Conservation (phyloP, 208 protist genomes). For the Crithidia thermophila region DNA sequence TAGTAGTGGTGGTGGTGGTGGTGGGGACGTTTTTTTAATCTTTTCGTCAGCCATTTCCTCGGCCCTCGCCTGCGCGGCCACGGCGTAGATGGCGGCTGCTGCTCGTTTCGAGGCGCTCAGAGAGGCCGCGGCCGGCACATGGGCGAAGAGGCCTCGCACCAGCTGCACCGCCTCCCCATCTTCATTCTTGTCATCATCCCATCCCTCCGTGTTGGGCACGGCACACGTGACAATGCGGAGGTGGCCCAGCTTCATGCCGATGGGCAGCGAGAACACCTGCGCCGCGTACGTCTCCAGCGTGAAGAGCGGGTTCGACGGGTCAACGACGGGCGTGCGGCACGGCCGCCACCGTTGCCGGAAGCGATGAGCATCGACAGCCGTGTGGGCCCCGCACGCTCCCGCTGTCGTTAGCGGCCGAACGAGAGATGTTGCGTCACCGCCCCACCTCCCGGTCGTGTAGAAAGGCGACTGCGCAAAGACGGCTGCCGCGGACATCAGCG, state of each 20-base stretch:
- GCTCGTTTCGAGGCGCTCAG: slow-evolving; percentile 16
- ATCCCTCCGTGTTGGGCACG: not conserved
- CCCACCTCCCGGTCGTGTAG: too few relatives aligned
- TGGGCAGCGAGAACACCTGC: slow-evolving; percentile 13
- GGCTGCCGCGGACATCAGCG: not conserved
- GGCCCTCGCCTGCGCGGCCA: not conserved
- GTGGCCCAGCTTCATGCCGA: slow-evolving; percentile 26
- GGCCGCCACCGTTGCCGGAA: not conserved
- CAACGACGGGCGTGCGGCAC: slow-evolving; percentile 16
- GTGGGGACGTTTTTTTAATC: too few relatives aligned
- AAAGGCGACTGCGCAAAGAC: slow-evolving; percentile 3
- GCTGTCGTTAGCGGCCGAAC: slow-evolving; percentile 1
- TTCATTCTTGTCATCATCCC: not conserved
- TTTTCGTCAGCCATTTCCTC: too few relatives aligned
- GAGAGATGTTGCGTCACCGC: not conserved
- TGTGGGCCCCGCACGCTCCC: too few relatives aligned
- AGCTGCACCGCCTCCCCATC: not conserved
- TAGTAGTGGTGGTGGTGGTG: too few relatives aligned
- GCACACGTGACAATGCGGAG: slow-evolving; percentile 2
- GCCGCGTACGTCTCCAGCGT: slow-evolving; percentile 26
- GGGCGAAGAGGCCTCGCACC: slow-evolving; percentile 24
- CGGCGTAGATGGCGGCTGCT: slow-evolving; percentile 8
- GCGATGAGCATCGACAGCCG: too few relatives aligned
- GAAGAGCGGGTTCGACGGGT: slow-evolving; percentile 26
- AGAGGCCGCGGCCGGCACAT: slow-evolving; percentile 22